Evolutionary conservation across 2,329 filamentous ascomycete genomes (phyloP).

Genomic region (Botryotinia globosa): DNA sequence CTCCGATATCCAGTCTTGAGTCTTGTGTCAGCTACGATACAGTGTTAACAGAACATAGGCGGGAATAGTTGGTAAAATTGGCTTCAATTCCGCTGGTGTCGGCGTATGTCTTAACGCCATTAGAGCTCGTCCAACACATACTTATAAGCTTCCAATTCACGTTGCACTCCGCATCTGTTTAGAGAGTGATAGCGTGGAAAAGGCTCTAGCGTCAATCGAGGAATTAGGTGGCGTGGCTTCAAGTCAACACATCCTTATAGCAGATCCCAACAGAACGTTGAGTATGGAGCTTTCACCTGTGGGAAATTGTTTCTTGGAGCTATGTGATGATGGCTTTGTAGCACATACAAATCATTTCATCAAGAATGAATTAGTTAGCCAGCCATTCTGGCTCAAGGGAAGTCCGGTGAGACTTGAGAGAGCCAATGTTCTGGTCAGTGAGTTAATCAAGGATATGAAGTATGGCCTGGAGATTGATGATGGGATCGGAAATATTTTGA

Average conservation of each 20-base stretch:
- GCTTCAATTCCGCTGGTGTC: constrained; percentile 53
- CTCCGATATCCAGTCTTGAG: not conserved
- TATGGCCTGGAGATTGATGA: not conserved
- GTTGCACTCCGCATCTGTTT: constrained; percentile 52
- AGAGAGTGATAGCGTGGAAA: constrained; percentile 44
- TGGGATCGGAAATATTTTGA: constrained; percentile 25
- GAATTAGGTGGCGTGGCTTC: constrained; percentile 52
- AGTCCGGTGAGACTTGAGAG: constrained; percentile 39
- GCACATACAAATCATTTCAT: constrained; percentile 39
- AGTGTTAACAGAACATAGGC: constrained; percentile 24
- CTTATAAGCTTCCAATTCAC: constrained; percentile 50
- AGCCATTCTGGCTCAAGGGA: constrained; percentile 38
- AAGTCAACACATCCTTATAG: constrained; percentile 53
- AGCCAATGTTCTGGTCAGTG: constrained; percentile 26
- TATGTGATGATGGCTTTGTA: constrained; percentile 25
- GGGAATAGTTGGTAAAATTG: constrained; percentile 46
- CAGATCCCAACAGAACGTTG: constrained; percentile 40
- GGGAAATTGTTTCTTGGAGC: constrained; percentile 33
- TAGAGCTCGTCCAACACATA: constrained; percentile 47
- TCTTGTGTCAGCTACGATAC: not conserved
- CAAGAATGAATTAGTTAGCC: constrained; percentile 36
- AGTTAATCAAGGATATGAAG: constrained; percentile 15
- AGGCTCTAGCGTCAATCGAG: constrained; percentile 46
- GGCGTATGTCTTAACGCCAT: constrained; percentile 57
- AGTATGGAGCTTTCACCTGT: constrained; percentile 48